Conservation (phyloP, 2,329 filamentous ascomycete species). For the Diaporthe citri region DNA sequence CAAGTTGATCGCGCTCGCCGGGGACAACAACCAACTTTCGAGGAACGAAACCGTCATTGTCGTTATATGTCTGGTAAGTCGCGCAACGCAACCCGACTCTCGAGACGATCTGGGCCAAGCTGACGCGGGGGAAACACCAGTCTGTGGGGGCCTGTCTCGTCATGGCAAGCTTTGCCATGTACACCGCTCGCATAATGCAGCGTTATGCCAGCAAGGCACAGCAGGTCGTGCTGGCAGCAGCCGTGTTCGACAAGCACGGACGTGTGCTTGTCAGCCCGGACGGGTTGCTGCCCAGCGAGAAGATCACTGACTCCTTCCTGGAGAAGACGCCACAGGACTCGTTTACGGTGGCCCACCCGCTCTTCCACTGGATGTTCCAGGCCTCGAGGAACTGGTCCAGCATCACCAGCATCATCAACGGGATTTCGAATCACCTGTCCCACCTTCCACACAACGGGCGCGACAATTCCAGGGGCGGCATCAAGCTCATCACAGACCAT, state of each 20-base stretch:
- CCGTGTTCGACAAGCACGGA: conserved; percentile 76
- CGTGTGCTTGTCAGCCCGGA: conserved; percentile 77
- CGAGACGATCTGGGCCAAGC: conserved; percentile 22
- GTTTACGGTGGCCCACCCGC: conserved; percentile 80
- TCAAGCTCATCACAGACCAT: conserved; percentile 65
- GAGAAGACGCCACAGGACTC: conserved; percentile 74
- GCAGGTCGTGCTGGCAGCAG: conserved; percentile 70
- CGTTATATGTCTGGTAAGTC: conserved; percentile 76
- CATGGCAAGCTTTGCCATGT: conserved; percentile 67
- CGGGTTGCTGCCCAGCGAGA: conserved; percentile 77
- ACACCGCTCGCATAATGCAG: conserved; percentile 65
- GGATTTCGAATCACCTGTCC: conserved; percentile 80
- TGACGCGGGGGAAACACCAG: conserved; percentile 53
- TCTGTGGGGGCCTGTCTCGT: conserved; percentile 72
- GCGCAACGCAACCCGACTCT: conserved; percentile 20
- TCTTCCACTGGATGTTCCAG: conserved; percentile 90
- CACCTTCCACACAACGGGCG: conserved; percentile 56
- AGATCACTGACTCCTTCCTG: conserved; percentile 83
- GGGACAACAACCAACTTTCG: conserved; percentile 58
- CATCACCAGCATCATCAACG: conserved; percentile 75
- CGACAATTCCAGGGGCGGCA: conserved; percentile 51
- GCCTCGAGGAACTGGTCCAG: conserved; percentile 83
- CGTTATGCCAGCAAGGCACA: conserved; percentile 70
- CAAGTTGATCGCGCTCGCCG: conserved; percentile 62
- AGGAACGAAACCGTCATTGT: conserved; percentile 79